phyloP scores from a whole-genome alignment of 495 filamentous ascomycete genomes.

The Astrothelium subdiscretum region DNA sequence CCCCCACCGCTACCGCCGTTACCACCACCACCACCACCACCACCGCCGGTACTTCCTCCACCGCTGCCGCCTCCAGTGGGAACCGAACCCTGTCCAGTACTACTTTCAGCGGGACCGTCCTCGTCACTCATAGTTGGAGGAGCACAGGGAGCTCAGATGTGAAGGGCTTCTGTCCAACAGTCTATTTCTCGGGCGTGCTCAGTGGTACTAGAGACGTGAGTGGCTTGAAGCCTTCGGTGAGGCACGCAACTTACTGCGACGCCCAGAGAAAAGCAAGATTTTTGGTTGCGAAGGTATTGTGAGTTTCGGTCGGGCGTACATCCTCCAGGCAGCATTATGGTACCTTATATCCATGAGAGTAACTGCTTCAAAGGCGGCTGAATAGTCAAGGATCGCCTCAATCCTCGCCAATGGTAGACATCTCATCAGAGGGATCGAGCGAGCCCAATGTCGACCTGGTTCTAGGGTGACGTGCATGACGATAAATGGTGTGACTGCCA shows the following conservation, averaged over 20 bases:
- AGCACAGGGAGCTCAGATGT: not conserved
- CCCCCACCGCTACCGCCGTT: not conserved
- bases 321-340: not conserved
- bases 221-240: not conserved
- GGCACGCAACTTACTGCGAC: not conserved
- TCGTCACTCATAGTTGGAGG: too few relatives aligned
- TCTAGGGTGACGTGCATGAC: not conserved
- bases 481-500: not conserved
- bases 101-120: too few relatives aligned
- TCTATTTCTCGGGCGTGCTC: too few relatives aligned
- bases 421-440: too few relatives aligned
- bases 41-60: not conserved
- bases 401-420: too few relatives aligned
- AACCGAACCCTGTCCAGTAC: too few relatives aligned
- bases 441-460: not conserved
- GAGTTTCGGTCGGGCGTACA: not conserved
- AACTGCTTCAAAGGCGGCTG: too few relatives aligned
- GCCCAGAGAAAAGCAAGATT: not conserved
- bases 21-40: not conserved
- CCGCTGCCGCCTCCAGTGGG: not conserved
- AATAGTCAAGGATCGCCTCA: too few relatives aligned
- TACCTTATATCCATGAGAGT: too few relatives aligned
- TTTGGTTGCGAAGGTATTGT: not conserved
- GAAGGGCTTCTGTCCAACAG: too few relatives aligned
- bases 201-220: not conserved